Evolutionary conservation across 768 basidiomycete genomes (phyloP).

Genomic region (Termitomyces sp.): DNA sequence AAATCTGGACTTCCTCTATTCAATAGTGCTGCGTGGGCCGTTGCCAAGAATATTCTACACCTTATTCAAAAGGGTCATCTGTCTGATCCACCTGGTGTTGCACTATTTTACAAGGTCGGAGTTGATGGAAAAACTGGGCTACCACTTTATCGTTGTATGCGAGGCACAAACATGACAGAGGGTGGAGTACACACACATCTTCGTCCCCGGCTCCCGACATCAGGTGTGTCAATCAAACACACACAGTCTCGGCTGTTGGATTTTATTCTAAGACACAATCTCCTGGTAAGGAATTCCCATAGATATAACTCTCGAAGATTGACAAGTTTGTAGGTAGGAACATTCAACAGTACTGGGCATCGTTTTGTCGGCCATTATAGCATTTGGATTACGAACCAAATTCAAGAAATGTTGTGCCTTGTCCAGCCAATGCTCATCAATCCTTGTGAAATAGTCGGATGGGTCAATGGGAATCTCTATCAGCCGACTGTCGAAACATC

Average conservation of each 20-base stretch:
- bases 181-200: too few relatives aligned
- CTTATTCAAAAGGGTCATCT: not conserved
- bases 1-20: not conserved
- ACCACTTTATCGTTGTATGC: too few relatives aligned
- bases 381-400: not conserved
- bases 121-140: not conserved
- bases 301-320: too few relatives aligned
- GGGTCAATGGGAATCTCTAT: not conserved
- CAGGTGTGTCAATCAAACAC: too few relatives aligned
- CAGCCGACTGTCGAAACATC: not conserved
- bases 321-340: conserved; percentile 22
- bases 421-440: not conserved
- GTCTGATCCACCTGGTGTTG: not conserved
- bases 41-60: not conserved
- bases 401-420: not conserved
- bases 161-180: not conserved
- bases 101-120: not conserved
- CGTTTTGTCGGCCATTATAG: not conserved
- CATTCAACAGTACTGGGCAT: conserved; percentile 20
- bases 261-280: too few relatives aligned
- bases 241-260: too few relatives aligned
- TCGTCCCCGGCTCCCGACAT: too few relatives aligned
- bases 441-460: not conserved
- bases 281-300: too few relatives aligned
- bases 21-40: not conserved